Evolutionary conservation across 2,329 filamentous ascomycete genomes (phyloP), one percentile per base, ranked within the genome.

Genomic region (Aspergillus sp.): DNA sequence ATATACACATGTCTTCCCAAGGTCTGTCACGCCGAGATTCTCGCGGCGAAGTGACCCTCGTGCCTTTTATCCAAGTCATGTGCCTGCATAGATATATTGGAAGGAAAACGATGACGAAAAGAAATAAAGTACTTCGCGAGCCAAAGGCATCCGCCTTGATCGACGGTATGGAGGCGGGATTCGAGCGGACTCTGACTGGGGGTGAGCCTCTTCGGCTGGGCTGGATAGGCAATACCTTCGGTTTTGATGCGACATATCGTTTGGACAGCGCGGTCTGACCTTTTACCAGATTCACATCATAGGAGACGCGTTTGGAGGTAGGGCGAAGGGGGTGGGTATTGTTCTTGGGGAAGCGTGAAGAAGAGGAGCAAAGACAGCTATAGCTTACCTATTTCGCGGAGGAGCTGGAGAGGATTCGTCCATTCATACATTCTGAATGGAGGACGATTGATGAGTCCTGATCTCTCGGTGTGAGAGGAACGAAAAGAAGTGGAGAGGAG

Each of bases 231-330:
- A 46, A 46, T 42, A n/a, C 54, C 58, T 53, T 53, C 58, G 54
- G 54, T 31, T 32, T 46, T 32, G 31, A 39, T 9, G 36, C 10
- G 45, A 24, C 52, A 39, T 39, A 49, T n/a, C n/a, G 56, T 53
- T 39, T 31, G 63, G 52, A 24, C 58, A 54, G 60, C 63, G 64
- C 63, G 66, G 73, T 79, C 76, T 74, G 76, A 79, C 76, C 77
- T 79, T 79, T 79, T 79, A 79, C 77, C 77, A 79, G 71, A 66
- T 65, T 73, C 58, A 60, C 77, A 78, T 79, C 77, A 77, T 73
- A 59, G 75, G 76, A 78, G 74, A 73, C 55, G 45, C 45, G 20
- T 47, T 51, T 49, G 20, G 26, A 22, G 32, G 39, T 55, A 18
- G 49, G 24, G 18, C n/a, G 22, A 26, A 29, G 31, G 31, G 32